phyloP scores from a whole-genome alignment of 169 alveolate species.

The Plasmodium vinckei region DNA sequence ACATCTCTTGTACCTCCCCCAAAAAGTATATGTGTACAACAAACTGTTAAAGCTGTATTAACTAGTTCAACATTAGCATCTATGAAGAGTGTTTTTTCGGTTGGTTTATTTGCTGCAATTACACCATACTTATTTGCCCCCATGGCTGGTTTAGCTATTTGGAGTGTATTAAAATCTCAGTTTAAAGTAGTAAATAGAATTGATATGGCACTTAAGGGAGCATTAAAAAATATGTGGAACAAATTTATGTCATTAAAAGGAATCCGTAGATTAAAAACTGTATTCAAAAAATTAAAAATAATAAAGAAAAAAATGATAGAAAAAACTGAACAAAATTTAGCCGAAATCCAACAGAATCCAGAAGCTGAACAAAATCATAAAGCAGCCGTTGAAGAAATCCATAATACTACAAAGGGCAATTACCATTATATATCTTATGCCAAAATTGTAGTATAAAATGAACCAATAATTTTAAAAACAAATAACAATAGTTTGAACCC shows the following conservation, averaged over 20 bases:
- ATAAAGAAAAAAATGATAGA: conserved; percentile 70
- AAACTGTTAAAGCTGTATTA: conserved; percentile 75
- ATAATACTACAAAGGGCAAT: conserved; percentile 16
- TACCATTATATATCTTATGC: conserved; percentile 64
- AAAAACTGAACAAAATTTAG: conserved; percentile 52
- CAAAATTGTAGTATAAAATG: conserved; percentile 14
- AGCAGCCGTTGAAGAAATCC: conserved; percentile 14
- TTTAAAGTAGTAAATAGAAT: conserved; percentile 84
- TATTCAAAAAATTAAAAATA: conserved; percentile 78
- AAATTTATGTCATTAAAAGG: conserved; percentile 78
- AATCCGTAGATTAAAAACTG: conserved; percentile 74
- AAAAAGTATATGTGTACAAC: conserved; percentile 75
- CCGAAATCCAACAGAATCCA: conserved; percentile 62
- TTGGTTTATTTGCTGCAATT: conserved; percentile 82
- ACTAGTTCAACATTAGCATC: conserved; percentile 77
- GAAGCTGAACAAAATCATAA: conserved; percentile 29
- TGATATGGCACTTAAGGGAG: conserved; percentile 81
- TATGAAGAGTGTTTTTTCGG: conserved; percentile 83
- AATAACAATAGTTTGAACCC: too few relatives aligned
- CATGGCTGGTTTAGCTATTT: conserved; percentile 84
- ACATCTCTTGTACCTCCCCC: conserved; percentile 80
- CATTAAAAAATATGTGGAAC: conserved; percentile 81
- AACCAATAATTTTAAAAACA: neutral
- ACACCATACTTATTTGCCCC: conserved; percentile 86
- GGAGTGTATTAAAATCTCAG: conserved; percentile 84